These are phyloP conservation scores for Terfezia claveryi DNA, from an alignment of 495 filamentous ascomycete genomes.

Conservation along the genomic window DNA sequence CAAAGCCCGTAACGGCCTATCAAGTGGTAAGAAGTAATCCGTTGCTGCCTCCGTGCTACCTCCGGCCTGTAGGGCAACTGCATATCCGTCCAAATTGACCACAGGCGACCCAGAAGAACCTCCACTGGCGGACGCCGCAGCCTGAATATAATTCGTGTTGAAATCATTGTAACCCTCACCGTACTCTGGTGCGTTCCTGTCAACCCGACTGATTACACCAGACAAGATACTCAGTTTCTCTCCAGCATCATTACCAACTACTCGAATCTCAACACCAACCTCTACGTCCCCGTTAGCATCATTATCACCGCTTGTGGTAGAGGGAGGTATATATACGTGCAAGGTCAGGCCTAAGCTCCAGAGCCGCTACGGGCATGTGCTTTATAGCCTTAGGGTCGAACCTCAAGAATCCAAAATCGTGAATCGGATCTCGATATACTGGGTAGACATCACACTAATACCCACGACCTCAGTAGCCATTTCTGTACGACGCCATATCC, in stretches of 20 bases:
- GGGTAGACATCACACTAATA: slow-evolving; percentile 76
- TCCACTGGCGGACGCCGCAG: slow-evolving; percentile 84
- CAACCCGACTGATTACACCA: slow-evolving; percentile 85
- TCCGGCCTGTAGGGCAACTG: slow-evolving; percentile 83
- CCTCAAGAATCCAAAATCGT: slow-evolving; percentile 92
- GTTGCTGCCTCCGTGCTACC: slow-evolving; percentile 86
- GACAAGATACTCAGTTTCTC: slow-evolving; percentile 97
- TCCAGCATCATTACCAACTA: slow-evolving; percentile 95
- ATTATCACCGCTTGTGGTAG: not conserved
- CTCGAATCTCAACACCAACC: slow-evolving; percentile 81
- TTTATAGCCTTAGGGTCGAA: slow-evolving; percentile 92
- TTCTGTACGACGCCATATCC: no score
- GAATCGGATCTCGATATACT: slow-evolving; percentile 95
- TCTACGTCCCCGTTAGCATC: slow-evolving; percentile 10
- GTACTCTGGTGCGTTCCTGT: slow-evolving; percentile 93
- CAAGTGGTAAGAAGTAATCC: slow-evolving; percentile 90
- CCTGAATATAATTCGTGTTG: slow-evolving; percentile 99
- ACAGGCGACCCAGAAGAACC: slow-evolving; percentile 94
- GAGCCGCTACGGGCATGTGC: slow-evolving; percentile 70
- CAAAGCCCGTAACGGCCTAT: slow-evolving; percentile 68
- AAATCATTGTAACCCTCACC: slow-evolving; percentile 98
- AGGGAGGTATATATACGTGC: slow-evolving; percentile 29
- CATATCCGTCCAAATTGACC: slow-evolving; percentile 82
- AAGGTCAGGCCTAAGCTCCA: slow-evolving; percentile 68
- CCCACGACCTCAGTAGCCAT: not conserved